Evolutionary conservation across 768 basidiomycete species (phyloP), one percentile per base, ranked within the genome.

Genomic region (Russula virescens): DNA sequence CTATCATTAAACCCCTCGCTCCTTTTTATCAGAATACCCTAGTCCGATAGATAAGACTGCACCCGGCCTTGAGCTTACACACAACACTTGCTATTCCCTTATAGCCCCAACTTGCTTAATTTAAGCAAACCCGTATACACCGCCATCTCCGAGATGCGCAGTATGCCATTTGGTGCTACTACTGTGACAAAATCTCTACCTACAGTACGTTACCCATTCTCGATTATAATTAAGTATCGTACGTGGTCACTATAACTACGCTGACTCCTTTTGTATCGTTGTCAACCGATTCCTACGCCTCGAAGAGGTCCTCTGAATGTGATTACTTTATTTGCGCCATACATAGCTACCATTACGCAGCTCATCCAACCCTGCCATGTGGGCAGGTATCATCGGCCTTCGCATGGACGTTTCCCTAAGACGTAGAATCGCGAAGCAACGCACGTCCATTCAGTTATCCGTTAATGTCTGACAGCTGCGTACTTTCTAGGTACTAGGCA

Each of bases 191-290:
- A 40, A 16, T 57, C 55, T 35, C 42, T 19, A 11, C 18, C 57
- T 26, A n/a, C 21, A 18, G 34, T 46, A 59, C 38, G 38, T 53
- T 31, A 54, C 52, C 26, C 11, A n/a, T 25, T 43, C 9, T 52
- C 28, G 34, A 19, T 45, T 52, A 11, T 11, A 51, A 59, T 63
- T 58, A 40, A 58, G 40, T 63, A 43, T 49, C 23, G 40, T 50
- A 54, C 47, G 9, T 50, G 42, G 58, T 64, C 57, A 53, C 63
- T 64, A 60, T 64, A 59, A 60, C 63, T 64, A 64, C 63, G 46
- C 48, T 18, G 46, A 38, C 57, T 34, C 25, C 28, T 58, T 63
- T 64, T 64, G 62, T 63, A 63, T 63, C 47, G 63, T 59, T 54
- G 58, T 52, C 52, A 43, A 54, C 58, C 38, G 52, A 47, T 58